Conservation (phyloP, 1,139 yeast genomes). For the Pichia sp. region DNA sequence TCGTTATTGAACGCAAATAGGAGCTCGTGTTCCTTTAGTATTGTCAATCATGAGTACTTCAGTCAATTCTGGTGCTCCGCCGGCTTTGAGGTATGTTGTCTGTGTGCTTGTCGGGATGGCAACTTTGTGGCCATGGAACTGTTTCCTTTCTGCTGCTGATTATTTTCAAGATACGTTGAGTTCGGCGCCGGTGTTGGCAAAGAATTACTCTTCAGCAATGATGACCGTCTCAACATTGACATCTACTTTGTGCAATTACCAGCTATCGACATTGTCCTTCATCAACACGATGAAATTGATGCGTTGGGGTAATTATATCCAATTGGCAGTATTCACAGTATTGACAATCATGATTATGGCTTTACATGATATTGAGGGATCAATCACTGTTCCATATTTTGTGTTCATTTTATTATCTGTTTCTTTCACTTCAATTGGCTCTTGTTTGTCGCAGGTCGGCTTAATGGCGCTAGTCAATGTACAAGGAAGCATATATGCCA, state of each 20-base stretch:
- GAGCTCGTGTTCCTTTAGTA: too few species aligned
- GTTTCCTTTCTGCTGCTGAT: conserved; percentile 78
- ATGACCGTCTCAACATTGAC: conserved; percentile 82
- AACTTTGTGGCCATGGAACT: conserved; percentile 95
- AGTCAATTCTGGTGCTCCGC: too few species aligned
- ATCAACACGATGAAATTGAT: conserved; percentile 60
- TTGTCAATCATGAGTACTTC: too few species aligned
- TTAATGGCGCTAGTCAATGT: conserved; percentile 81
- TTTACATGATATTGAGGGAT: conserved; percentile 15
- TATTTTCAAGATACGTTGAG: conserved; percentile 65
- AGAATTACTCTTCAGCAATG: conserved; percentile 71
- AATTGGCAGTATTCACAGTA: conserved; percentile 37
- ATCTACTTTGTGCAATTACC: conserved; percentile 51
- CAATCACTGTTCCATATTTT: conserved; percentile 30
- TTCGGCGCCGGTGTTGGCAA: conserved; percentile 43
- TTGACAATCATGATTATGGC: conserved; percentile 44
- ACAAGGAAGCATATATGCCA: conserved; percentile 69
- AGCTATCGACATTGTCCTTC: conserved; percentile 60
- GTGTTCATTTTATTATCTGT: conserved; percentile 49
- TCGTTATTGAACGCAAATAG: too few species aligned
- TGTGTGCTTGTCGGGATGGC: conserved; percentile 69
- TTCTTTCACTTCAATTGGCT: conserved; percentile 51
- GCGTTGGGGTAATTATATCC: conserved; percentile 47
- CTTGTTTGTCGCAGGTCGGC: conserved; percentile 81
- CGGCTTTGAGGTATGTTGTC: conserved; percentile 43